Base-by-base conservation (phyloP, 2,329 filamentous ascomycete genomes). In the Apiospora marii region DNA sequence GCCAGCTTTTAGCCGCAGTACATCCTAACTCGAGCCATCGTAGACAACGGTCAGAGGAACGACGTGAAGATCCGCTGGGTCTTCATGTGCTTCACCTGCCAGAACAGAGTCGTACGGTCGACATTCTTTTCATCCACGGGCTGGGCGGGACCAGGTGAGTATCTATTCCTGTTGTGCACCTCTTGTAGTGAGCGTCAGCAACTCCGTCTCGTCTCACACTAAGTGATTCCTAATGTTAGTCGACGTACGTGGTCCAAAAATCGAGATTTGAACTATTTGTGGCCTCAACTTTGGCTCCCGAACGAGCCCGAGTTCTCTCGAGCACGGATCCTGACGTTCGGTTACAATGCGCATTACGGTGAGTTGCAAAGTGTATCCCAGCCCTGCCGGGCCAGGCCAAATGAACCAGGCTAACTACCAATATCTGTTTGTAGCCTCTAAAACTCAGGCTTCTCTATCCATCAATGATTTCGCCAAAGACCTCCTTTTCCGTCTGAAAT, bases 221-320 rank as follows among this genome's bases (percentile, higher is more conserved):
- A 53, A 51, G n/a, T 24, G n/a, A n/a, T n/a, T n/a, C n/a, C 3
- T 53, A 5, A 4, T 53, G 4, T 30, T n/a, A 71, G 70, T 64
- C 41, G 43, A 19, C 61, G 58, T 19, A 73, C 72, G 30, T 75
- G 74, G 74, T 73, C 46, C 22, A 73, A 73, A 27, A 53, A 74
- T 68, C 49, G 70, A 8, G 72, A 75, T 46, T 44, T 75, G 14
- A 34, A 72, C 3, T 30, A 69, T 19, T 71, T 72, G 12, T 74
- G 73, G 73, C 73, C 73, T 10, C 46, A 46, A 14, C 16, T 70
- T 30, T 86, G 82, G 81, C 78, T 85, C 0, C 81, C 84, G 0
- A 71, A 70, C 22, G 81, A 83, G 27, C 70, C 75, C 0, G 79
- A 75, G 0, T 76, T 83, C 10, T 34, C 70, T 3, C 72, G 79